Evolutionary conservation across 345 rosid species (phyloP).

Genomic region (Salix suchowensis): DNA sequence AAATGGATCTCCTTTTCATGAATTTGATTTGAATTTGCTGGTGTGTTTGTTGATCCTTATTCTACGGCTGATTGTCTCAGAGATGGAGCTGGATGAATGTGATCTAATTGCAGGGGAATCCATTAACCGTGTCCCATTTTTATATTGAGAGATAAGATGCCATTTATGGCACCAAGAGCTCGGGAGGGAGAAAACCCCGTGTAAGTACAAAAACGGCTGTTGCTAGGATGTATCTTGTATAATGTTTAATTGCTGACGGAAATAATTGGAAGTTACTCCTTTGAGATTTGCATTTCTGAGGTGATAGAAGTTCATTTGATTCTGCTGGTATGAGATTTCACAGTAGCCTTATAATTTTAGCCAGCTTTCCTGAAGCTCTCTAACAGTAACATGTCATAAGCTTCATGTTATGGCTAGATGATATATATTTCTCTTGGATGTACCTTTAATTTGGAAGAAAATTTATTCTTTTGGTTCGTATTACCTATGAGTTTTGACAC

Average conservation of each 20-base stretch:
- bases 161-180: conserved; percentile 34
- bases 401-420: conserved; percentile 1
- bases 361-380: neutral
- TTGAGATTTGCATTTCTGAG: conserved; percentile 31
- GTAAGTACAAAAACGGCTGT: conserved; percentile 49
- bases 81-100: conserved; percentile 18
- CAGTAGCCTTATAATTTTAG: conserved; percentile 15
- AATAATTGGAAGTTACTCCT: conserved; percentile 38
- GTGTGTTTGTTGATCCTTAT: conserved; percentile 23
- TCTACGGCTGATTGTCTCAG: conserved; percentile 27
- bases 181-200: conserved; percentile 29
- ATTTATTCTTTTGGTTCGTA: neutral
- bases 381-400: neutral
- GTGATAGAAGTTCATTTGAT: conserved; percentile 24
- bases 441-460: neutral
- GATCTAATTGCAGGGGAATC: conserved; percentile 28
- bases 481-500: neutral
- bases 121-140: conserved; percentile 30
- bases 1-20: conserved; percentile 3
- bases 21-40: conserved; percentile 31
- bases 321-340: conserved; percentile 12
- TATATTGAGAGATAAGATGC: conserved; percentile 35
- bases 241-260: conserved; percentile 25
- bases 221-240: conserved; percentile 26
- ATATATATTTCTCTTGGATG: conserved; percentile 1